Conservation (phyloP, 768 basidiomycete genomes). For the Paxillus ammoniavirescens region DNA sequence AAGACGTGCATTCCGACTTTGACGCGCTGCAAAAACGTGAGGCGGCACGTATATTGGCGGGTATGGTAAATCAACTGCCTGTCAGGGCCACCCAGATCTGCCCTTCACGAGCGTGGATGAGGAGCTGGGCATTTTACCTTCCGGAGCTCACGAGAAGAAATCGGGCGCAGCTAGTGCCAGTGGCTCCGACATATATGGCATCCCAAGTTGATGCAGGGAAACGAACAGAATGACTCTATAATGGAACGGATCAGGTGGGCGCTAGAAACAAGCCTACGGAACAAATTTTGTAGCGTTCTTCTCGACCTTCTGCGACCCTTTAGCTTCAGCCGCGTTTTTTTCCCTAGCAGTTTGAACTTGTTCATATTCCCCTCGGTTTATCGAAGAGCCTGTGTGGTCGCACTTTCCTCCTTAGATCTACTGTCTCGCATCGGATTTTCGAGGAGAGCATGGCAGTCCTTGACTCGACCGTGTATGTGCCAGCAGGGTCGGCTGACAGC, state of each 20-base stretch:
- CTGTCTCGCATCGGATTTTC: too few relatives aligned
- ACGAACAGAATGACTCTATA: conserved; percentile 68
- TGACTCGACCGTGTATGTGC: conserved; percentile 66
- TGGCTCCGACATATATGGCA: conserved; percentile 87
- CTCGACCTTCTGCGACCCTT: conserved; percentile 66
- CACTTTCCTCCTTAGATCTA: too few relatives aligned
- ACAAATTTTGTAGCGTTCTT: too few relatives aligned
- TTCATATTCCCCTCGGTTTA: conserved; percentile 45
- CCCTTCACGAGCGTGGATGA: conserved; percentile 70
- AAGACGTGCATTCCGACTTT: too few relatives aligned
- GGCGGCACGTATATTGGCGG: background rate
- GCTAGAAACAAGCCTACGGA: background rate
- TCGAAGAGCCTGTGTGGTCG: conserved; percentile 45
- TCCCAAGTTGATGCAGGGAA: conserved; percentile 79
- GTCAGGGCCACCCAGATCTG: conserved; percentile 82
- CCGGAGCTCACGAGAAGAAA: conserved; percentile 23
- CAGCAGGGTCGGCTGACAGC: conserved; percentile 52
- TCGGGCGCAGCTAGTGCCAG: too few relatives aligned
- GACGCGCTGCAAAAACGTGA: conserved; percentile 38
- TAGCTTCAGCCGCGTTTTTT: conserved; percentile 51
- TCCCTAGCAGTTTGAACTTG: conserved; percentile 46
- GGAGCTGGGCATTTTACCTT: conserved; percentile 46
- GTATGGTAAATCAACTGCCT: conserved; percentile 43
- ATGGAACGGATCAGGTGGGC: conserved; percentile 1
- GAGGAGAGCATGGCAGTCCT: too few relatives aligned